These are phyloP conservation scores for Leccinum longicurvipes DNA, from an alignment of 768 basidiomycete species.

Conservation along the genomic window DNA sequence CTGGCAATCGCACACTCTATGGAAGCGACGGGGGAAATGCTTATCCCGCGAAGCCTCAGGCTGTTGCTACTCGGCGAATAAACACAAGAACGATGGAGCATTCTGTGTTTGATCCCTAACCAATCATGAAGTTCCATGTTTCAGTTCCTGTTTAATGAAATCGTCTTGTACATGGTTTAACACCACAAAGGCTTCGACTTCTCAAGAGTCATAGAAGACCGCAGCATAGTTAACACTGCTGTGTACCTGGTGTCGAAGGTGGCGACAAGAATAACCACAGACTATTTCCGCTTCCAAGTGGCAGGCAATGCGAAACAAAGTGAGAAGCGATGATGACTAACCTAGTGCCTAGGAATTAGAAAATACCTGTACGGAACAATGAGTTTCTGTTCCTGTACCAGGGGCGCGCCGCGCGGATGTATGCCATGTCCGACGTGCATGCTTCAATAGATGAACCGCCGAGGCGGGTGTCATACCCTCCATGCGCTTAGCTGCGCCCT, in stretches of 20 bases:
- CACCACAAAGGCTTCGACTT: too few species aligned
- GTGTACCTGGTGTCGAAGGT: neutral
- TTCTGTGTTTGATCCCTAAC: too few species aligned
- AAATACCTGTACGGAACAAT: neutral
- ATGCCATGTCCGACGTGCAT: slow-evolving; percentile 45
- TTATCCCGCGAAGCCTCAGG: too few species aligned
- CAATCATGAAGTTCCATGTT: too few species aligned
- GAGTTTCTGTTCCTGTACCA: neutral
- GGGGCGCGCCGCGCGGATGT: neutral
- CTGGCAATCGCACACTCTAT: neutral
- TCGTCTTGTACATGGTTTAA: too few species aligned
- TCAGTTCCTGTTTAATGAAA: too few species aligned
- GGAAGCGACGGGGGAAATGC: neutral
- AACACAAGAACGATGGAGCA: too few species aligned
- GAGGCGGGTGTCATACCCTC: slow-evolving; percentile 89
- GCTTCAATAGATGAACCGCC: slow-evolving; percentile 62
- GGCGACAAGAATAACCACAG: neutral
- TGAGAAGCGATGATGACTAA: neutral
- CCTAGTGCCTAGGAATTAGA: neutral
- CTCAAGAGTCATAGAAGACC: too few species aligned
- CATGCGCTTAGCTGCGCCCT: slow-evolving; percentile 93
- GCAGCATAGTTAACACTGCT: neutral
- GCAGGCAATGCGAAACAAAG: neutral
- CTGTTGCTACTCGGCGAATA: too few species aligned
- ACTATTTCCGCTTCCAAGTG: neutral